These are phyloP conservation scores for Xylariomycetidae sp. DNA, from an alignment of 2,329 filamentous ascomycete genomes.

Conservation along the genomic window DNA sequence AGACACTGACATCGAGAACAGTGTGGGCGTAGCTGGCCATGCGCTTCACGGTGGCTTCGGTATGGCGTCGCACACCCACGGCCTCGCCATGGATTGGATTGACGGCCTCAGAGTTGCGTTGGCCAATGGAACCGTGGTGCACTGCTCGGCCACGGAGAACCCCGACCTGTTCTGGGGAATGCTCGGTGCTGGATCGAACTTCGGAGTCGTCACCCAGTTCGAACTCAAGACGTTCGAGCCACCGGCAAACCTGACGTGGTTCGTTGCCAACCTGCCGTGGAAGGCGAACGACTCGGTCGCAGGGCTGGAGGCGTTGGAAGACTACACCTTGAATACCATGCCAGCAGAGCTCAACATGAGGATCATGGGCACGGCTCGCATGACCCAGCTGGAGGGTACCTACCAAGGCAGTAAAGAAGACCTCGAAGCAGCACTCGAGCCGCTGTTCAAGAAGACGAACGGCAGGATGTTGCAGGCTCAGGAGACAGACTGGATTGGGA, in stretches of 20 bases:
- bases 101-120: slow-evolving; percentile 25
- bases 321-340: slow-evolving; percentile 26
- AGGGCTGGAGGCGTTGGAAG: slow-evolving; percentile 43
- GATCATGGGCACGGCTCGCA: slow-evolving; percentile 29
- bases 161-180: slow-evolving; percentile 29
- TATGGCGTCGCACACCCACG: slow-evolving; percentile 35
- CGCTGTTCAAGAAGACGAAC: slow-evolving; percentile 28
- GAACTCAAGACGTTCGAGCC: slow-evolving; percentile 26
- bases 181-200: slow-evolving; percentile 27
- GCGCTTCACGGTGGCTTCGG: slow-evolving; percentile 32
- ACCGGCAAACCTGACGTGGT: slow-evolving; percentile 25
- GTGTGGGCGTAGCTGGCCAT: slow-evolving; percentile 32
- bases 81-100: slow-evolving; percentile 39
- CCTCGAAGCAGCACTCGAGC: slow-evolving; percentile 26
- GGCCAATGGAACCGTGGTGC: slow-evolving; percentile 25
- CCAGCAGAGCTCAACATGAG: slow-evolving; percentile 37
- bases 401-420: slow-evolving; percentile 31
- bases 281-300: slow-evolving; percentile 20
- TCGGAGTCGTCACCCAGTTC: slow-evolving; percentile 24
- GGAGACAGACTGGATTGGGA: slow-evolving; percentile 25
- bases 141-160: slow-evolving; percentile 24
- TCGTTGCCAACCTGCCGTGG: slow-evolving; percentile 21
- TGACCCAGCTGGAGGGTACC: slow-evolving; percentile 32
- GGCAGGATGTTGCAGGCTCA: slow-evolving; percentile 27
- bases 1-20: slow-evolving; percentile 11